Conservation (phyloP, 495 filamentous ascomycete genomes). For the Bathelium albidoporum region DNA sequence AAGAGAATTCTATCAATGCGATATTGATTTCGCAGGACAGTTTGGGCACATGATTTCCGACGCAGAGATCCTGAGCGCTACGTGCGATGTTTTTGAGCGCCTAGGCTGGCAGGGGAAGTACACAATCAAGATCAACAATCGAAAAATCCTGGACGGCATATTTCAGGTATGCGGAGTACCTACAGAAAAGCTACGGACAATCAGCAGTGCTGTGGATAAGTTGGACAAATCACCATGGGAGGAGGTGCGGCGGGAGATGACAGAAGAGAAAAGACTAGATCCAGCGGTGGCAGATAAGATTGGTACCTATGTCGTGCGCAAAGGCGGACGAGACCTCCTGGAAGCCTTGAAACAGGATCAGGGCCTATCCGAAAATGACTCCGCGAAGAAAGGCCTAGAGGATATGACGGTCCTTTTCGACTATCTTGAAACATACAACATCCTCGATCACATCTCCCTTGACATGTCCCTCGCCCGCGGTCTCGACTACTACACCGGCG, state of each 20-base stretch:
- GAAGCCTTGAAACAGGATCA: conserved; percentile 52
- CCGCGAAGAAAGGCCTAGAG: conserved; percentile 64
- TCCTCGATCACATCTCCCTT: conserved; percentile 62
- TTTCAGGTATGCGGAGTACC: conserved; percentile 89
- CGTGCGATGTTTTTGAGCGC: conserved; percentile 75
- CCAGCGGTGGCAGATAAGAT: conserved; percentile 71
- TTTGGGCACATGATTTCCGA: conserved; percentile 95
- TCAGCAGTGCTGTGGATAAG: conserved; percentile 90
- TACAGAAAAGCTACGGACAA: conserved; percentile 69
- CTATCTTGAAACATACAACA: conserved; percentile 68
- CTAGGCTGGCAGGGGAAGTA: conserved; percentile 62
- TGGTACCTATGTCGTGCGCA: conserved; percentile 65
- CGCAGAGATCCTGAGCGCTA: conserved; percentile 80
- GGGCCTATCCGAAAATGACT: conserved; percentile 53
- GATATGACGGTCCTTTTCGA: conserved; percentile 74
- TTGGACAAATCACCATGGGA: conserved; percentile 83
- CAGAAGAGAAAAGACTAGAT: conserved; percentile 77
- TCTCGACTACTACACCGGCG: conserved; percentile 88
- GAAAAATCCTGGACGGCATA: conserved; percentile 86
- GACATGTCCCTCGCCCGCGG: conserved; percentile 76
- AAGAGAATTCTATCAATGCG: conserved; percentile 96
- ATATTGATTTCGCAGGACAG: conserved; percentile 87
- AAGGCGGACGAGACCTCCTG: conserved; percentile 58
- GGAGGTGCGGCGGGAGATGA: conserved; percentile 87
- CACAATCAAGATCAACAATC: conserved; percentile 91